phyloP scores from a whole-genome alignment of 2,329 filamentous ascomycete species.

The Cordyceps tenuipes region DNA sequence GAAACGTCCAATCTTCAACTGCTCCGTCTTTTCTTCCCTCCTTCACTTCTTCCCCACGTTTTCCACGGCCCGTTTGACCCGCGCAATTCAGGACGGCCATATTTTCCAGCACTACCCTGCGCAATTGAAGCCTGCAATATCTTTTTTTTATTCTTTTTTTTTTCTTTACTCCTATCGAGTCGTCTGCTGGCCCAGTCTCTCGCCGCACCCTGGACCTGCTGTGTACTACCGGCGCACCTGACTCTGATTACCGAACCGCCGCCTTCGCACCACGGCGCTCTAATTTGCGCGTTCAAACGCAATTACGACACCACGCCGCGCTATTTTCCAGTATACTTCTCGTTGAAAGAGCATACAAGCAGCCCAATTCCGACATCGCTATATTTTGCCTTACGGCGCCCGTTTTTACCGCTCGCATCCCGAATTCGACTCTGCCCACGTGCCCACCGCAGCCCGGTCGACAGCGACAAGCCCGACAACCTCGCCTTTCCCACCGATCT shows the following conservation, averaged over 20 bases:
- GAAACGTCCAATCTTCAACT: slow-evolving; percentile 4
- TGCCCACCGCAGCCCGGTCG: not conserved
- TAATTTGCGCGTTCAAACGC: not conserved
- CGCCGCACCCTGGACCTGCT: not conserved
- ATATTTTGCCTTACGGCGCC: not conserved
- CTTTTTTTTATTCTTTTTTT: not conserved
- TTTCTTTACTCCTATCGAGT: not conserved
- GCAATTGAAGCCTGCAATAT: not conserved
- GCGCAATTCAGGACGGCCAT: not conserved
- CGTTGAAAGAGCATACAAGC: not conserved
- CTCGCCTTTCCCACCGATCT: not conserved
- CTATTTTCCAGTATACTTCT: not conserved
- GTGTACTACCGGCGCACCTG: not conserved
- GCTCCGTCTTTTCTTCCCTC: not conserved
- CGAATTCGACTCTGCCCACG: no score
- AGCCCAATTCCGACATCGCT: not conserved
- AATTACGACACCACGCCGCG: not conserved
- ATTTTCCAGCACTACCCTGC: not conserved
- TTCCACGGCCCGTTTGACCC: slow-evolving; percentile 1
- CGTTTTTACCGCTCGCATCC: not conserved
- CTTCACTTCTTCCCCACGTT: slow-evolving; percentile 12
- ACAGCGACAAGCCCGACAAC: not conserved
- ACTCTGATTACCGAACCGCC: not conserved
- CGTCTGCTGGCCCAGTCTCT: not conserved
- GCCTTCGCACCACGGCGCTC: not conserved